Percentiles rank a stretch among this genome's conserved stretches.
These are phyloP conservation scores for Acrodontium crateriforme DNA, from an alignment of 2,329 filamentous ascomycete genomes.

Conservation along the genomic window DNA sequence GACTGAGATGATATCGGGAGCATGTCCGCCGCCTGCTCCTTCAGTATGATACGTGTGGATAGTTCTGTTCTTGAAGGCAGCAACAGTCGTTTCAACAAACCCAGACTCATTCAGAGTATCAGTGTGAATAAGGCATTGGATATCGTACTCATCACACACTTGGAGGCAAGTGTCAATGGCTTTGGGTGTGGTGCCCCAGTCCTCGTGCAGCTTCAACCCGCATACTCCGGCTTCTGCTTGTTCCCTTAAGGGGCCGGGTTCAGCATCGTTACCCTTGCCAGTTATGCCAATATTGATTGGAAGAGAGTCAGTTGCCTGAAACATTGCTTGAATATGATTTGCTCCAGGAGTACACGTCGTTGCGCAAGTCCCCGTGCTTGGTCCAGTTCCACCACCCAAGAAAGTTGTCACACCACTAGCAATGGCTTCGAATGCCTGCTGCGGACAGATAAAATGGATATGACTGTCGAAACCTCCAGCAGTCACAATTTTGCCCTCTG, in stretches of 20 bases:
- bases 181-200: constrained; percentile 85
- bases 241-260: constrained; percentile 55
- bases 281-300: constrained; percentile 86
- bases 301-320: constrained; percentile 68
- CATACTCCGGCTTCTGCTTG: constrained; percentile 74
- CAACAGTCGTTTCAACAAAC: constrained; percentile 86
- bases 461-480: constrained; percentile 82
- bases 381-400: constrained; percentile 81
- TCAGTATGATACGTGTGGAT: constrained; percentile 98
- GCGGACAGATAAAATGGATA: constrained; percentile 89
- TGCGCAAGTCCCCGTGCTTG: constrained; percentile 80
- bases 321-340: constrained; percentile 73
- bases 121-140: constrained; percentile 89
- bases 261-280: constrained; percentile 82
- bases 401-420: constrained; percentile 80
- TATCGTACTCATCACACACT: constrained; percentile 77
- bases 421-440: constrained; percentile 73
- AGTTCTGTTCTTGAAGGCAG: constrained; percentile 70
- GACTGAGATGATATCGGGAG: constrained; percentile 88
- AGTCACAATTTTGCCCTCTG: constrained; percentile 80
- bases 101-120: constrained; percentile 94
- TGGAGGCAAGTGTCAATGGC: constrained; percentile 75
- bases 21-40: constrained; percentile 86
- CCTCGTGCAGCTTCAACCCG: constrained; percentile 87
- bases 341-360: constrained; percentile 87